phyloP scores from a whole-genome alignment of 805 yeast genomes.

The Wickerhamiella siamensis region DNA sequence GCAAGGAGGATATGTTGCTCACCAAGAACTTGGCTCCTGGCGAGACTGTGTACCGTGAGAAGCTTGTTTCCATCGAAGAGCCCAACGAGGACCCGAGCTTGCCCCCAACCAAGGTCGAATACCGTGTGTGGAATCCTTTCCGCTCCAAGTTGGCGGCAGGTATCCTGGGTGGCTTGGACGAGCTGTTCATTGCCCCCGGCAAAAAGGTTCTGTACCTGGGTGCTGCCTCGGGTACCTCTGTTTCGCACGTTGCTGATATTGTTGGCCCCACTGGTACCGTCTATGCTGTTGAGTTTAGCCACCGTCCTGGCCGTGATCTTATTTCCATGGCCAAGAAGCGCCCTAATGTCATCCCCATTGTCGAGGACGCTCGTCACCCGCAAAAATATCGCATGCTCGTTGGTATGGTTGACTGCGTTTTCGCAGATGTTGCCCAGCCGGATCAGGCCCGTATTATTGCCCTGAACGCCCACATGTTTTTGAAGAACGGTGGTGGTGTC shows the following conservation, averaged over 20 bases:
- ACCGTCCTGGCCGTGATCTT: constrained; percentile 99
- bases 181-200: constrained; percentile 94
- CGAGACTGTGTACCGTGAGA: constrained; percentile 96
- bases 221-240: constrained; percentile 99
- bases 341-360: constrained; percentile 96
- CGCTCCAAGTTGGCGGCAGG: constrained; percentile 99
- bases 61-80: constrained; percentile 86
- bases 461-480: constrained; percentile 92
- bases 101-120: constrained; percentile 77
- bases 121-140: constrained; percentile 99
- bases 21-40: constrained; percentile 97
- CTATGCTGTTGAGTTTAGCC: constrained; percentile 97
- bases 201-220: constrained; percentile 94
- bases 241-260: constrained; percentile 93
- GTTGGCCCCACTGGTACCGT: constrained; percentile 99
- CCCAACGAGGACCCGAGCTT: constrained; percentile 64
- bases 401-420: constrained; percentile 97
- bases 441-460: constrained; percentile 99
- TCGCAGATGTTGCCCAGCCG: constrained; percentile 99
- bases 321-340: constrained; percentile 99
- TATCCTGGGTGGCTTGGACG: constrained; percentile 99
- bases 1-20: constrained; percentile 95
- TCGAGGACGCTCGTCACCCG: constrained; percentile 99
- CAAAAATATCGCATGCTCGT: constrained; percentile 98
- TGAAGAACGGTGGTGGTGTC: constrained; percentile 97